A percentile compares a stretch with the other conserved stretches of the same genome.
Conservation (phyloP, 2,329 filamentous ascomycete genomes). For the Zasmidium citrigriseum region DNA sequence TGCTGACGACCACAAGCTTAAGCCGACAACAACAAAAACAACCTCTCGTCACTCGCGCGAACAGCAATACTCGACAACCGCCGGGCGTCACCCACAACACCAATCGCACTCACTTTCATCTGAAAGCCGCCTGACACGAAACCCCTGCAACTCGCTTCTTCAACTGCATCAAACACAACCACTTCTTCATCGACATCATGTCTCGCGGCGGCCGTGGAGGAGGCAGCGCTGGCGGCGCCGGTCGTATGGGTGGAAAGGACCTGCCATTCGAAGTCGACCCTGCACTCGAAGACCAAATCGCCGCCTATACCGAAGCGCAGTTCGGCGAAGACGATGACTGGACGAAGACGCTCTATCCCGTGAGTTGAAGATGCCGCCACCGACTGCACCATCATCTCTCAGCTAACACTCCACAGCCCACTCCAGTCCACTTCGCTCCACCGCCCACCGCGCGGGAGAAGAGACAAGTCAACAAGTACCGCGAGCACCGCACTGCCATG, state of each 20-base stretch:
- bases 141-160: not conserved
- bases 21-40: too few relatives aligned
- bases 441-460: constrained; percentile 18
- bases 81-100: too few relatives aligned
- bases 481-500: constrained; percentile 15
- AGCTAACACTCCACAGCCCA: not conserved
- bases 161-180: not conserved
- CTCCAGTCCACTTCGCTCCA: constrained; percentile 12
- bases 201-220: constrained; percentile 13
- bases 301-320: constrained; percentile 14
- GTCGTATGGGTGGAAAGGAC: constrained; percentile 13
- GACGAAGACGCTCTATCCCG: constrained; percentile 22
- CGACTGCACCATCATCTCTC: not conserved
- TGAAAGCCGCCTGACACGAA: too few relatives aligned
- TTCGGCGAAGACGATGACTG: constrained; percentile 17
- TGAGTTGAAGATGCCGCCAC: not conserved
- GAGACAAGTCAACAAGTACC: constrained; percentile 10
- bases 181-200: constrained; percentile 10
- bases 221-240: constrained; percentile 13
- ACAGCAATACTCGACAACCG: too few relatives aligned
- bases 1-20: too few relatives aligned
- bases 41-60: too few relatives aligned
- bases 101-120: too few relatives aligned
- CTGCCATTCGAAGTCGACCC: constrained; percentile 23
- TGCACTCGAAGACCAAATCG: constrained; percentile 22